Conservation (phyloP, 768 basidiomycete genomes). For the Terana coerulea region DNA sequence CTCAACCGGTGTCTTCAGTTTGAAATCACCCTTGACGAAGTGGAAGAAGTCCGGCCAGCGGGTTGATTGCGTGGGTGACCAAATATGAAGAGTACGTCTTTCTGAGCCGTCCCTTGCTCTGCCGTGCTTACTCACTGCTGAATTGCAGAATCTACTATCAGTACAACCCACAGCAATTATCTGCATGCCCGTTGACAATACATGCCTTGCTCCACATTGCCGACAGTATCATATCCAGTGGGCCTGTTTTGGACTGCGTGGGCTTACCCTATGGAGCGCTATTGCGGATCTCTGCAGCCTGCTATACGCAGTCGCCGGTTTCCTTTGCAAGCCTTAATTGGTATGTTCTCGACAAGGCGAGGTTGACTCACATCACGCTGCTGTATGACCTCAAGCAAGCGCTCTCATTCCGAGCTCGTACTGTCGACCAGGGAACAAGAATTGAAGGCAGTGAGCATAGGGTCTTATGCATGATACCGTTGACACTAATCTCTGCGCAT, state of each 20-base stretch:
- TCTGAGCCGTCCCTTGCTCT: not conserved
- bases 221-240: constrained; percentile 18
- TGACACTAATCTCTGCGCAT: too few relatives aligned
- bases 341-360: constrained; percentile 9
- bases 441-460: too few relatives aligned
- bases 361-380: constrained; percentile 14
- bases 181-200: constrained; percentile 29
- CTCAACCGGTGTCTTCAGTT: constrained; percentile 36
- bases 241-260: constrained; percentile 25
- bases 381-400: constrained; percentile 1
- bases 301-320: constrained; percentile 18
- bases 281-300: constrained; percentile 20
- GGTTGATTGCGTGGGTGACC: constrained; percentile 34
- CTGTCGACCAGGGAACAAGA: too few relatives aligned
- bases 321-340: constrained; percentile 18
- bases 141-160: constrained; percentile 29
- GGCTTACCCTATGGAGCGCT: constrained; percentile 30
- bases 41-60: constrained; percentile 17
- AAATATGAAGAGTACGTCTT: constrained; percentile 35
- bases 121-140: not conserved
- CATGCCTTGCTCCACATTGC: constrained; percentile 31
- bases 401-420: too few relatives aligned
- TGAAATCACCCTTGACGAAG: constrained; percentile 20
- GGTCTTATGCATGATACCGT: too few relatives aligned
- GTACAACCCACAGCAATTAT: constrained; percentile 15